Evolutionary conservation across 331 rosid species (phyloP).

Genomic region (Malus hybrid): DNA sequence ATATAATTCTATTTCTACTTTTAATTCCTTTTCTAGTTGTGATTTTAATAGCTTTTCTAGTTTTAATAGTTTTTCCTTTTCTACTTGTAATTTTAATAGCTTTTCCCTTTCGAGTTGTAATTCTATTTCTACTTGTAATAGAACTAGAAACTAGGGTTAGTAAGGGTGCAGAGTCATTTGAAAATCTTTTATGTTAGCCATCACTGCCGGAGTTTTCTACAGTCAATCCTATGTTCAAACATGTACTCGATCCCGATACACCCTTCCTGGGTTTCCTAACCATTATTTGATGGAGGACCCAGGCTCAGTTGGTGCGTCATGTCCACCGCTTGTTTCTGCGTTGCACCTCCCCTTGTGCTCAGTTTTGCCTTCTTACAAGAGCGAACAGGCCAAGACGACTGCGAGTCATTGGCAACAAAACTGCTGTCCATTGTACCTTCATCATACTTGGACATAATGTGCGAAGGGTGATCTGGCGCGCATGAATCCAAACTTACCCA

Average conservation of each 20-base stretch:
- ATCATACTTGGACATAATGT: conserved; percentile 11
- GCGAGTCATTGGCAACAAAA: conserved; percentile 18
- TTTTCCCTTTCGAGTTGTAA: no score
- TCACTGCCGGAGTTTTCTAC: conserved; percentile 32
- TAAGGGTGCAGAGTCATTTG: conserved; percentile 14
- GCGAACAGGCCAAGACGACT: conserved; percentile 21
- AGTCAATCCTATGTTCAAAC: conserved; percentile 31
- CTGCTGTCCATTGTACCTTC: conserved; percentile 9
- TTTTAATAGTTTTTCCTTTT: no score
- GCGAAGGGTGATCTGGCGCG: conserved; percentile 23
- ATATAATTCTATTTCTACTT: no score
- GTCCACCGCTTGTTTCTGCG: conserved; percentile 18
- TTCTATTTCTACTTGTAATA: no score
- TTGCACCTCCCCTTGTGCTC: conserved; percentile 18
- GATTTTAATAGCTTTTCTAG: no score
- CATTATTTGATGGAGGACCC: conserved; percentile 28
- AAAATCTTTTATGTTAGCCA: conserved; percentile 17
- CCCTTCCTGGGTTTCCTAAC: conserved; percentile 44
- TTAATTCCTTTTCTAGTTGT: no score
- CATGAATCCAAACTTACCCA: conserved; percentile 68
- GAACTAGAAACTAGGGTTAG: conserved; percentile 1
- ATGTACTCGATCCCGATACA: conserved; percentile 27
- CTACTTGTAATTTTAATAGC: no score
- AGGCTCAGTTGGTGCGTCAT: conserved; percentile 33
- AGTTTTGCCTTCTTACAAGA: conserved; percentile 27